Conservation (phyloP, 2,329 filamentous ascomycete genomes). For the Albifimbria verrucaria region DNA sequence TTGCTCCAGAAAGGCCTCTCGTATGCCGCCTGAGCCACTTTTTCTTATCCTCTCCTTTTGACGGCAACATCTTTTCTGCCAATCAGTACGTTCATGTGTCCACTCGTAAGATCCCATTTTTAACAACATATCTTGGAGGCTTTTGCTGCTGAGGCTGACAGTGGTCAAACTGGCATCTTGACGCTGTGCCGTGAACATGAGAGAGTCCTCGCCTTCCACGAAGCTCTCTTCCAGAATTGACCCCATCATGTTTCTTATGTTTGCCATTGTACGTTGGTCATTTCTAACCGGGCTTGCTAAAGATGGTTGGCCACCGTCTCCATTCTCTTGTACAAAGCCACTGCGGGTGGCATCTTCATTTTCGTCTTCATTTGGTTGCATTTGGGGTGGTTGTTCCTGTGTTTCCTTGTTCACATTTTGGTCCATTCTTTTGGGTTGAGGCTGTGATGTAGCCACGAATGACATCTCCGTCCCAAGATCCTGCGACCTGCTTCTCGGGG, state of each 20-base stretch:
- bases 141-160: constrained; percentile 7
- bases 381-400: too few relatives aligned
- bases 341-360: too few relatives aligned
- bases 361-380: too few relatives aligned
- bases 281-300: too few relatives aligned
- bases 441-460: not conserved
- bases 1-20: not conserved
- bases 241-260: too few relatives aligned
- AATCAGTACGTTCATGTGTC: constrained; percentile 11
- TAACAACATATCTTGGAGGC: constrained; percentile 6
- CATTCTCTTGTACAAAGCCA: too few relatives aligned
- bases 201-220: constrained; percentile 11
- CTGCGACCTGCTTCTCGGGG: constrained; percentile 6
- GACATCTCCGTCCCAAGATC: constrained; percentile 10
- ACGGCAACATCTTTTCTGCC: not conserved
- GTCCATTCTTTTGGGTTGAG: too few relatives aligned
- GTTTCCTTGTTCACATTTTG: too few relatives aligned
- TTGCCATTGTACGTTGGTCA: too few relatives aligned
- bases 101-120: constrained; percentile 9
- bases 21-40: constrained; percentile 2
- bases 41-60: constrained; percentile 1
- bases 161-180: constrained; percentile 3
- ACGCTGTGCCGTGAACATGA: constrained; percentile 13
- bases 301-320: too few relatives aligned
- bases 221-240: too few relatives aligned